A percentile compares a stretch with the other conserved stretches of the same genome.
Conservation (phyloP, 129 eudicot genomes). For the Artemisia annua region DNA sequence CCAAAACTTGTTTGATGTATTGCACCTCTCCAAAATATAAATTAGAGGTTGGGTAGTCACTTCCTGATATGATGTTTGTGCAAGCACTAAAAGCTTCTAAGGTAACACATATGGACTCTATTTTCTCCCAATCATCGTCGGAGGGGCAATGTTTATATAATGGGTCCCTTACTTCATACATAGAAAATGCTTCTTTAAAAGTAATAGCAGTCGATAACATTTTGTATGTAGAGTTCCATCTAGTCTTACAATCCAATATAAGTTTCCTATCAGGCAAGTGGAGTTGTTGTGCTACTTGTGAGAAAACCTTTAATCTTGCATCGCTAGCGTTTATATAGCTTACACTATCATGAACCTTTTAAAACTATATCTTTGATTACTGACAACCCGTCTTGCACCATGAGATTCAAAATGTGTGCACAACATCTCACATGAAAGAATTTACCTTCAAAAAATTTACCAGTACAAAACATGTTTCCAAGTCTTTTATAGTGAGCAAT, state of each 20-base stretch:
- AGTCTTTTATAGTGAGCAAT: neutral
- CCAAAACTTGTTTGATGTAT: neutral
- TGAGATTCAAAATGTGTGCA: neutral
- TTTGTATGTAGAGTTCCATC: conserved; percentile 5
- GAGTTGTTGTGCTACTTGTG: neutral
- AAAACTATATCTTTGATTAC: neutral
- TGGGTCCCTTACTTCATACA: neutral
- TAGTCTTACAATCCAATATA: conserved; percentile 2
- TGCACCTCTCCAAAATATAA: conserved; percentile 5
- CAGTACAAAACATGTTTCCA: neutral
- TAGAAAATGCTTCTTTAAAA: neutral
- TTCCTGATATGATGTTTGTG: neutral
- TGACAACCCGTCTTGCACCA: neutral
- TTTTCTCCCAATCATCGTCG: neutral
- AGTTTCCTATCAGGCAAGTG: neutral
- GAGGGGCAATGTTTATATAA: neutral
- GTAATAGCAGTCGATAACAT: neutral
- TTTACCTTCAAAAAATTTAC: neutral
- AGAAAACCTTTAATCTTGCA: neutral
- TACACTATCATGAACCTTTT: neutral
- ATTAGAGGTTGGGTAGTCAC: neutral
- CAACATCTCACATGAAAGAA: conserved; percentile 1
- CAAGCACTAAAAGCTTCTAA: neutral
- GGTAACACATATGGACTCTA: neutral
- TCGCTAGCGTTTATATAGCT: neutral